phyloP scores from a whole-genome alignment of 1,139 yeast genomes.

The Blastobotrys malaysiensis region DNA sequence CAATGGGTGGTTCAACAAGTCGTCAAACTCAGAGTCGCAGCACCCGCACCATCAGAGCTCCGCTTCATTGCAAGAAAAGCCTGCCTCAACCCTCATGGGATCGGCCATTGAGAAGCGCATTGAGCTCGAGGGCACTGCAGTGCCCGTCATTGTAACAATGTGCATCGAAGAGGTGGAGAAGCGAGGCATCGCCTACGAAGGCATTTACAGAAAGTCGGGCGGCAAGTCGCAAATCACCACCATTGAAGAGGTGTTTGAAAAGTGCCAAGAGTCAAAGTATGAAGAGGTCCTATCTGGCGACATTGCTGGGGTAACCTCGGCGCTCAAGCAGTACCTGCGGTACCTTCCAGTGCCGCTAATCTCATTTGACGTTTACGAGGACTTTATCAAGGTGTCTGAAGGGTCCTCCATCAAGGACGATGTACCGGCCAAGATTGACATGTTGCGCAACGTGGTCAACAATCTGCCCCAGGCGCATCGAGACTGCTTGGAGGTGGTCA shows the following conservation, averaged over 20 bases:
- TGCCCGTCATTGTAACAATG: slow-evolving; percentile 67
- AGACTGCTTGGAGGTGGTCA: slow-evolving; percentile 49
- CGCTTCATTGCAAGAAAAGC: not conserved
- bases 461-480: slow-evolving; percentile 65
- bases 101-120: slow-evolving; percentile 32
- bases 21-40: not conserved
- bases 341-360: slow-evolving; percentile 82
- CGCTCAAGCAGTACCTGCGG: slow-evolving; percentile 79
- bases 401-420: slow-evolving; percentile 31
- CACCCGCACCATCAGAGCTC: not conserved
- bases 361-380: slow-evolving; percentile 63
- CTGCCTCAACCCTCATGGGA: slow-evolving; percentile 21
- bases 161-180: slow-evolving; percentile 77
- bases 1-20: slow-evolving; percentile 16
- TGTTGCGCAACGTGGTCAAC: slow-evolving; percentile 35
- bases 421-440: slow-evolving; percentile 31
- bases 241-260: slow-evolving; percentile 41
- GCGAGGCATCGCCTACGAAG: slow-evolving; percentile 70
- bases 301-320: slow-evolving; percentile 80
- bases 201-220: slow-evolving; percentile 88
- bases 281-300: slow-evolving; percentile 56
- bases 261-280: slow-evolving; percentile 21
- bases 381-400: slow-evolving; percentile 47
- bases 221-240: slow-evolving; percentile 69
- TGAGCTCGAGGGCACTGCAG: slow-evolving; percentile 49